Base-by-base conservation (phyloP, 495 filamentous ascomycete genomes). In the Neurospora tetrasperma region DNA sequence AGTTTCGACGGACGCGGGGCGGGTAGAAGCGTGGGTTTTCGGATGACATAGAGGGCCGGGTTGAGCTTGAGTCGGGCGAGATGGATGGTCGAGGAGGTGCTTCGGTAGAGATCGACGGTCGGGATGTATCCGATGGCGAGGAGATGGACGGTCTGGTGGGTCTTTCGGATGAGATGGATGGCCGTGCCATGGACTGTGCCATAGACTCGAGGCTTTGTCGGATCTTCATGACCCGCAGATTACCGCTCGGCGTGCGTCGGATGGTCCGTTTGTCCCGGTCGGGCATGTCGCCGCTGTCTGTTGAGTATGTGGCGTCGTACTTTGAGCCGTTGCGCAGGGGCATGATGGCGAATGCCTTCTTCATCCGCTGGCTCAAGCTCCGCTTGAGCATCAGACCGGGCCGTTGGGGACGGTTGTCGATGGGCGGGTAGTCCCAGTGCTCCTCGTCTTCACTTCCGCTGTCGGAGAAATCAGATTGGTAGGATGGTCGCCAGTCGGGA, bases 401-500 rank as follows among this genome's bases (percentile, higher is more conserved):
- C 27, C 54, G 54, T 35, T 16, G 54, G 43, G 80, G 84, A 40
- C 84, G 87, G 78, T 83, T 84, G 62, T 83, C 80, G 54, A 78
- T 75, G 23, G 78, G 76, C n/a, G 83, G 80, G 71, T 84, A 83
- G 40, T 79, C 76, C n/a, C 78, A 75, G 20, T 72, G 76, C 46
- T 79, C 78, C 14, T 83, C 81, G 40, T 85, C 81, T 12, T 84
- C 78, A 9, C 83, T 82, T 71, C 87, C 85, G n/a, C 82, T 84
- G 42, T 86, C 85, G 7, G 86, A 81, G 72, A 90, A 88, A 40
- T 92, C 90, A 85, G 89, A 91, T 27, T 66, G 54, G 78, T 92
- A 93, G 35, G 89, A 69, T 5, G 94, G 93, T 38, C 89, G 87
- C 94, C 94, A 97, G 80, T 91, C 91, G 2, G 93, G 93, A 77